Conservation (phyloP, 2,329 filamentous ascomycete genomes). For the Rosellinia necatrix region DNA sequence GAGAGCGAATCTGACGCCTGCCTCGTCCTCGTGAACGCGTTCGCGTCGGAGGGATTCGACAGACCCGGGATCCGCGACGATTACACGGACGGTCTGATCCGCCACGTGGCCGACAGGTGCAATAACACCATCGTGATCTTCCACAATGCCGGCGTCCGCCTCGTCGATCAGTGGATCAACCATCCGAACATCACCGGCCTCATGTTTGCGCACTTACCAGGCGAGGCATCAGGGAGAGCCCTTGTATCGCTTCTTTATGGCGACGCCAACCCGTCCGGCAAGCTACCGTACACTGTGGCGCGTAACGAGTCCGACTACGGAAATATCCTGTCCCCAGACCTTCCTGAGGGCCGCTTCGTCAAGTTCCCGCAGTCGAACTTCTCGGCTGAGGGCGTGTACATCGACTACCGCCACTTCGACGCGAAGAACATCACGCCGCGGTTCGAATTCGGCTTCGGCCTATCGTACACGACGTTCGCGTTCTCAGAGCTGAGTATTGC, state of each 20-base stretch:
- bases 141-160: conserved; percentile 65
- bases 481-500: conserved; percentile 50
- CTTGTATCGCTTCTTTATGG: conserved; percentile 63
- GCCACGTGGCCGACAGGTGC: conserved; percentile 61
- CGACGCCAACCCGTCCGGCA: conserved; percentile 59
- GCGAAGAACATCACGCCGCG: conserved; percentile 52
- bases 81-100: conserved; percentile 62
- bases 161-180: conserved; percentile 65
- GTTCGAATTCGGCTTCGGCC: conserved; percentile 61
- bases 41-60: conserved; percentile 74
- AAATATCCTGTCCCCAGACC: conserved; percentile 45
- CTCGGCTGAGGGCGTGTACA: conserved; percentile 51
- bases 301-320: conserved; percentile 61
- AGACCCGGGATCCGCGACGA: conserved; percentile 67
- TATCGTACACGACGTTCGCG: conserved; percentile 60
- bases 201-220: conserved; percentile 67
- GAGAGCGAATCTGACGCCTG: conserved; percentile 64
- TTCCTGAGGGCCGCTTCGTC: conserved; percentile 55
- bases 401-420: conserved; percentile 62
- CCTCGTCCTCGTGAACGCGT: conserved; percentile 68
- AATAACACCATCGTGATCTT: conserved; percentile 67
- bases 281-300: conserved; percentile 66
- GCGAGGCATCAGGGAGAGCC: conserved; percentile 64
- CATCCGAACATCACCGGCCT: conserved; percentile 68
- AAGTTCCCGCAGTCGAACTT: conserved; percentile 58